Conservation (phyloP, 257 asterid species). For the Rehmannia glutinosa region DNA sequence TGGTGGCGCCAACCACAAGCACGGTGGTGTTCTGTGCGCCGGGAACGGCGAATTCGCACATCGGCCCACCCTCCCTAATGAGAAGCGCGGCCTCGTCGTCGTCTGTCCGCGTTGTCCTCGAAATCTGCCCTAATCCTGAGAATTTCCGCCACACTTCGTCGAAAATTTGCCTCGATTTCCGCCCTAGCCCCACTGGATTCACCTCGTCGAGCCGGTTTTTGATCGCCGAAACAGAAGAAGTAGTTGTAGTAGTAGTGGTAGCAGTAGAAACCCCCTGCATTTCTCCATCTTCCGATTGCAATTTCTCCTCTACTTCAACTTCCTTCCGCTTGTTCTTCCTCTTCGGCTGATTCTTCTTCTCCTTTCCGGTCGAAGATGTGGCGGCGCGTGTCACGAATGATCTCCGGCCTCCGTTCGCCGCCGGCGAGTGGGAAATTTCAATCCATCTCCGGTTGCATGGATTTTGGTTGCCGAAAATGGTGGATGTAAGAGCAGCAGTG, state of each 20-base stretch:
- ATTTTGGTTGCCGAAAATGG: constrained; percentile 40
- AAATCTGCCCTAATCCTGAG: constrained; percentile 92
- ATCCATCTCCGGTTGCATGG: constrained; percentile 36
- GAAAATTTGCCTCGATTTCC: constrained; percentile 81
- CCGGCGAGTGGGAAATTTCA: constrained; percentile 26
- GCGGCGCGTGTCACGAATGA: constrained; percentile 27
- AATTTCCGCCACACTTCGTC: constrained; percentile 97
- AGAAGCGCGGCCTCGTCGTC: constrained; percentile 65
- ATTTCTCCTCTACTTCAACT: constrained; percentile 11
- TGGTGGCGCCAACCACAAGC: constrained; percentile 94
- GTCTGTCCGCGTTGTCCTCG: constrained; percentile 62
- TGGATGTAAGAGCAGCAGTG: constrained; percentile 38
- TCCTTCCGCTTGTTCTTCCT: constrained; percentile 45
- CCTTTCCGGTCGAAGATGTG: constrained; percentile 40
- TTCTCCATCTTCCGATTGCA: constrained; percentile 20
- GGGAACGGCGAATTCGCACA: constrained; percentile 93
- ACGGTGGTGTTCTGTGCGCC: constrained; percentile 97
- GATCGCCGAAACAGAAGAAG: constrained; percentile 54
- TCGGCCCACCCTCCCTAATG: constrained; percentile 80
- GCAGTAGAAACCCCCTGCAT: constrained; percentile 17
- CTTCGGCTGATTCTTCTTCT: constrained; percentile 36
- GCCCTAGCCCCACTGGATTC: constrained; percentile 92
- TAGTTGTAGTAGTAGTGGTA: constrained; percentile 1
- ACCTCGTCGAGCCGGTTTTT: constrained; percentile 74
- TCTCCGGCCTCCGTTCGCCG: constrained; percentile 20